phyloP scores from a whole-genome alignment of 1,284 basidiomycete genomes.

The Bondarzewia mesenterica region DNA sequence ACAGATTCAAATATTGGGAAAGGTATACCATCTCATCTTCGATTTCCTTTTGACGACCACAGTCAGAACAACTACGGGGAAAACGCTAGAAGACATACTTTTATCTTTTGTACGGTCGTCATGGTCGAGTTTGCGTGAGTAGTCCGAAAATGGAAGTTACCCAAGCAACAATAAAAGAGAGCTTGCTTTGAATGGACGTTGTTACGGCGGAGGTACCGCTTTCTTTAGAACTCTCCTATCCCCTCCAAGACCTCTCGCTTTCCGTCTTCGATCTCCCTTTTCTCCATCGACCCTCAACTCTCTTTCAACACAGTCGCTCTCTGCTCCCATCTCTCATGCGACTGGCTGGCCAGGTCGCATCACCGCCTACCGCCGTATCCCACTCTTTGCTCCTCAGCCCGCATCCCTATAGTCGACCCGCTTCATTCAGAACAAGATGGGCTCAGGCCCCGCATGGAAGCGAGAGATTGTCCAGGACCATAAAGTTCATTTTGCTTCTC shows the following conservation, averaged over 20 bases:
- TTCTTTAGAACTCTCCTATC: background rate
- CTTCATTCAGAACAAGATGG: conserved; percentile 43
- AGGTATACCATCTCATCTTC: conserved; percentile 90
- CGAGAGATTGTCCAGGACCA: conserved; percentile 96
- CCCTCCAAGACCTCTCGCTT: conserved; percentile 3
- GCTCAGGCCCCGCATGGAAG: conserved; percentile 82
- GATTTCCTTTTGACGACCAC: conserved; percentile 54
- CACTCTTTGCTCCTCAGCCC: conserved; percentile 19
- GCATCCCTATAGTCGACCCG: conserved; percentile 10
- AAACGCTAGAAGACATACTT: conserved; percentile 40
- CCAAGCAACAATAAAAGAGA: background rate
- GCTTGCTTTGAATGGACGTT: background rate
- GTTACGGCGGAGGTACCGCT: background rate
- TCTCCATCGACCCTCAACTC: background rate
- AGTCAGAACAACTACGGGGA: conserved; percentile 5
- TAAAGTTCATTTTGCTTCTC: conserved; percentile 51
- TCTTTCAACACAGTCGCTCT: conserved; percentile 5
- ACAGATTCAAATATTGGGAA: background rate
- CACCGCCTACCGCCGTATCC: conserved; percentile 23
- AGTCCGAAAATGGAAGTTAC: conserved; percentile 3
- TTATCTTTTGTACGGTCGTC: conserved; percentile 88
- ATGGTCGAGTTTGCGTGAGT: no score
- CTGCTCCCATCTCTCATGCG: conserved; percentile 31
- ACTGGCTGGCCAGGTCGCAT: conserved; percentile 57
- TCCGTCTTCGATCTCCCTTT: conserved; percentile 9